Percentiles rank a stretch among this genome's conserved stretches.
Conservation (phyloP, 164 flowering plant species). For the Vitis rupestris region DNA sequence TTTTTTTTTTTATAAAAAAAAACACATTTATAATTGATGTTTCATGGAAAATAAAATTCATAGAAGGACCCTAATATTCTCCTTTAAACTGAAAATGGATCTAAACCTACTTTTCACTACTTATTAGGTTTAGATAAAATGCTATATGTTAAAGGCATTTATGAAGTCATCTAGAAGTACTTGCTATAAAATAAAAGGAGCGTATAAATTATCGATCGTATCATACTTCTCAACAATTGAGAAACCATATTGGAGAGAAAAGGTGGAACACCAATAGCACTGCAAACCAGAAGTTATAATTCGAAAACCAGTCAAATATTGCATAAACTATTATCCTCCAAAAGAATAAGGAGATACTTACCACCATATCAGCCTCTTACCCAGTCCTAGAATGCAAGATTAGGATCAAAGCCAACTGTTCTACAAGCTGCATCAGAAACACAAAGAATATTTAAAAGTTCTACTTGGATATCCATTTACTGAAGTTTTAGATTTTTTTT, state of each 20-base stretch:
- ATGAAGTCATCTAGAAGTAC: background rate
- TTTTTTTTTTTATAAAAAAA: no score
- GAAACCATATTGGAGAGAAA: slow-evolving; percentile 96
- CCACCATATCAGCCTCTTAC: slow-evolving; percentile 97
- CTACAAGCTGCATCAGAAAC: slow-evolving; percentile 65
- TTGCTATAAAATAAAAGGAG: background rate
- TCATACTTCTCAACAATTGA: slow-evolving; percentile 80
- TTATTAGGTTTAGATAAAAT: background rate
- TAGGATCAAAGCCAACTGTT: slow-evolving; percentile 89
- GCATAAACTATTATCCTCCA: background rate
- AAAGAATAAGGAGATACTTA: slow-evolving; percentile 20
- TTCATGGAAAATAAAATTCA: background rate
- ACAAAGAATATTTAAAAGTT: background rate
- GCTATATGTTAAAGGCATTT: background rate
- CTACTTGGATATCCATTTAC: no score
- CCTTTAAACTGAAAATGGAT: background rate
- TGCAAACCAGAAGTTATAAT: slow-evolving; percentile 72
- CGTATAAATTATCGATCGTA: slow-evolving; percentile 3
- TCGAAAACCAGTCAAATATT: slow-evolving; percentile 9
- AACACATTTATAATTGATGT: background rate
- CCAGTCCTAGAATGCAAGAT: slow-evolving; percentile 97
- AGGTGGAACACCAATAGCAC: slow-evolving; percentile 96
- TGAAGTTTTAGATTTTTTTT: no score
- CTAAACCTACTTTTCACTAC: background rate
- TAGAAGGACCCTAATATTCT: background rate